Evolutionary conservation across 2,329 filamentous ascomycete genomes (phyloP), one percentile per base, ranked within the genome.

Genomic region (Fusarium buharicum): DNA sequence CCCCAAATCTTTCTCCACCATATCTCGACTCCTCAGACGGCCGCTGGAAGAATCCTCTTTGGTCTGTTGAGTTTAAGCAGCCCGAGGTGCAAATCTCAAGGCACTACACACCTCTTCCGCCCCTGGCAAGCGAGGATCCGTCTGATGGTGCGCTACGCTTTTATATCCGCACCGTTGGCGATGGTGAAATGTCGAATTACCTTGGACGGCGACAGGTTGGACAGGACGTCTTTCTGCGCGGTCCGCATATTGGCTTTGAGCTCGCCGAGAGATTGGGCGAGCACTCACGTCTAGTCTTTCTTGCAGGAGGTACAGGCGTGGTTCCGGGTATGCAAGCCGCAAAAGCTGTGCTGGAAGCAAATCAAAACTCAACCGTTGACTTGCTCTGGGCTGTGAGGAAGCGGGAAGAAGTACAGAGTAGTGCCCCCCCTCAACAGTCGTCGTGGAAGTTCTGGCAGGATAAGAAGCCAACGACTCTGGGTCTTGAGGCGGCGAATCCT

Each of bases 41-140:
- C 16, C 37, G 54, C 62, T 77, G 77, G 76, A 66, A 64, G 11
- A 64, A 85, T 52, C 90, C 90, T 5, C 82, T 96, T 37, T 96
- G 92, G 90, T 93, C 90, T 62, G 89, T 98, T 30, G 90, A 97
- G 79, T 87, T 97, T 72, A 97, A 96, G 78, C 95, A 98, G 78
- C 95, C 95, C 3, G 89, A 97, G 74, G 78, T 98, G 54, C 93
- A 97, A 77, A 96, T 99, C 68, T 91, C 92, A 38, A 81, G 95
- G 60, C 88, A 92, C 55, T 99, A 99, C 76, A 98, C 95, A 4
- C 93, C 94, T 1, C 80, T 99, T 0, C 94, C 92, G 0, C 83
- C 86, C 0, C 22, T 66, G 0, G 48, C 59, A 1, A 66, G 47
- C 5, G 67, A 72, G 13, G 70, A 75, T 3, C 69, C 67, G 2